Evolutionary conservation across 495 filamentous ascomycete species (phyloP).

Genomic region (Penicillium mononematosum): DNA sequence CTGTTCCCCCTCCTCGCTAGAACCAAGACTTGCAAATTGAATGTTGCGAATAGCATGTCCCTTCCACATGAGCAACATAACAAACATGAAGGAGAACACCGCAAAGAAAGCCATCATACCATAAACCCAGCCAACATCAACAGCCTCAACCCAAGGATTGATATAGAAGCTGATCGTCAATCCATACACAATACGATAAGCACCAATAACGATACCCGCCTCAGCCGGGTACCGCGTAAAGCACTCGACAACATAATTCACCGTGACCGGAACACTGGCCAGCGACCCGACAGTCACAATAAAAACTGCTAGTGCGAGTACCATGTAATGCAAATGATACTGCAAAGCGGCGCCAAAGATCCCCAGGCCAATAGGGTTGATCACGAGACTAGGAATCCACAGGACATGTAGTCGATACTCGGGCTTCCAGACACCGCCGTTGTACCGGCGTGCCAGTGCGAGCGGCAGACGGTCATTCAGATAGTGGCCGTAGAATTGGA

Average conservation of each 20-base stretch:
- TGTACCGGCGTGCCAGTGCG: constrained; percentile 30
- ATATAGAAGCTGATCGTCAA: constrained; percentile 50
- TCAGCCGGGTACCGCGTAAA: constrained; percentile 45
- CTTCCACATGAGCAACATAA: constrained; percentile 35
- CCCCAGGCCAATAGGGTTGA: constrained; percentile 48
- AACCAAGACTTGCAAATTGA: constrained; percentile 26
- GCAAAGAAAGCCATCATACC: constrained; percentile 53
- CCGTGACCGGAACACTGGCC: constrained; percentile 40
- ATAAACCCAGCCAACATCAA: constrained; percentile 51
- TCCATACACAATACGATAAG: constrained; percentile 44
- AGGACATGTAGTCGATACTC: constrained; percentile 53
- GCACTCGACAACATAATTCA: constrained; percentile 52
- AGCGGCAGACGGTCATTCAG: constrained; percentile 49
- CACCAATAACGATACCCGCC: constrained; percentile 40
- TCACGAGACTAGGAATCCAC: constrained; percentile 43
- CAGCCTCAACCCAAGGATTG: constrained; percentile 43
- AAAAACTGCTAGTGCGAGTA: constrained; percentile 46
- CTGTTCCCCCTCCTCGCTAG: constrained; percentile 29
- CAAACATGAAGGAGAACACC: constrained; percentile 38
- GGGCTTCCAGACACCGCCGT: constrained; percentile 48
- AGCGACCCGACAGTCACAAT: constrained; percentile 44
- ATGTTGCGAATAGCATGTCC: constrained; percentile 27
- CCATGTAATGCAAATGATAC: constrained; percentile 49
- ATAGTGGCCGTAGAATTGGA: constrained; percentile 42
- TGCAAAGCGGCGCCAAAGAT: constrained; percentile 49